A percentile compares a stretch with the other conserved stretches of the same genome.
Conservation (phyloP, 352 stramenopile genomes). For the Globisporangium heterothallicum region DNA sequence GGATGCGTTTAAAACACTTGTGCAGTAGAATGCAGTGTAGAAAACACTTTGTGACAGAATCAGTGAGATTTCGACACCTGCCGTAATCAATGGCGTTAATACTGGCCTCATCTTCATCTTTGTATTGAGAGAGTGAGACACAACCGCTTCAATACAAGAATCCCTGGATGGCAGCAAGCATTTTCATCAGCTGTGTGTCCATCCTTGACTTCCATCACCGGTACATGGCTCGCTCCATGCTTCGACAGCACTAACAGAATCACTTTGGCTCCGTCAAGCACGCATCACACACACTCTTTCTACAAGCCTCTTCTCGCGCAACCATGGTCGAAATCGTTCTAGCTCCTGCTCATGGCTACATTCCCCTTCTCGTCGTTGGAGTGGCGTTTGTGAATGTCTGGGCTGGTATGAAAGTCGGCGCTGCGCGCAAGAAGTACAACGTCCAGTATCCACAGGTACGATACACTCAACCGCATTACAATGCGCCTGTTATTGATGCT, state of each 20-base stretch:
- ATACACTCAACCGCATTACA: not conserved
- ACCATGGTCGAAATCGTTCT: constrained; percentile 1
- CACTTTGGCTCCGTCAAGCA: not conserved
- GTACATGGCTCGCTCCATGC: too few species aligned
- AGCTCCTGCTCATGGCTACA: constrained; percentile 12
- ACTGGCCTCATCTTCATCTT: not conserved
- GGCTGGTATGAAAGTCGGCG: constrained; percentile 14
- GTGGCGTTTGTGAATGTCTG: constrained; percentile 13
- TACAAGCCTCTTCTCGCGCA: not conserved
- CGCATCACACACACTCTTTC: not conserved
- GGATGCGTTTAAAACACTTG: too few species aligned
- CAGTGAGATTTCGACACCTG: too few species aligned
- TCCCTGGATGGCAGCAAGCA: too few species aligned
- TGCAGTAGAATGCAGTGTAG: too few species aligned
- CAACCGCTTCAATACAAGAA: too few species aligned
- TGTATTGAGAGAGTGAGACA: too few species aligned
- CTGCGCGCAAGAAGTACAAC: constrained; percentile 9
- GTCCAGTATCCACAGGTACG: constrained; percentile 14
- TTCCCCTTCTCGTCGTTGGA: constrained; percentile 6
- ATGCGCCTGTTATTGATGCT: too few species aligned
- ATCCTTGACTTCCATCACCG: too few species aligned
- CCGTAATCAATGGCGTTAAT: not conserved
- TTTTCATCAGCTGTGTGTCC: too few species aligned
- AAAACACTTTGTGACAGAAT: too few species aligned
- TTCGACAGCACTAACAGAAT: too few species aligned